A percentile compares a stretch with the other conserved stretches of the same genome.
phyloP scores from a whole-genome alignment of 139 green algal genomes.

The Coelastrella sp. region DNA sequence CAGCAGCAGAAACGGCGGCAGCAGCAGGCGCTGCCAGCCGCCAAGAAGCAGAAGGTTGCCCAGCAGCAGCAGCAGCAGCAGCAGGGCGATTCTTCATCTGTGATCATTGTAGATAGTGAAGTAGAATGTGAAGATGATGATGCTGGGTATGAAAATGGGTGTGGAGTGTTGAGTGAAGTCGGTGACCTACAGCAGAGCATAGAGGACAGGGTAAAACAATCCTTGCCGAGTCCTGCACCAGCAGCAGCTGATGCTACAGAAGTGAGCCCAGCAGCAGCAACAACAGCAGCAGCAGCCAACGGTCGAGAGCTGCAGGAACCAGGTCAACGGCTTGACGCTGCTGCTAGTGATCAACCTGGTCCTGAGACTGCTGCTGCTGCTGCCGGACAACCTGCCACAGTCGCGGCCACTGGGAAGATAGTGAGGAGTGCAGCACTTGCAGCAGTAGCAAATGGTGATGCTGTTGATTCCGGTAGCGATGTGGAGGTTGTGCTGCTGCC shows the following conservation, averaged over 20 bases:
- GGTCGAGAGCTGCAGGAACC: not conserved
- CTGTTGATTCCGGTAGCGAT: not conserved
- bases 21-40: slow-evolving; percentile 8
- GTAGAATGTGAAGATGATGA: not conserved
- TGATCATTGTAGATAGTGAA: not conserved
- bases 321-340: not conserved
- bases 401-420: not conserved
- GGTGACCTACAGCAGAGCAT: not conserved
- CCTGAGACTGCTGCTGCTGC: not conserved
- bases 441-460: not conserved
- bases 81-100: not conserved
- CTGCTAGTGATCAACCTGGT: not conserved
- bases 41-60: not conserved
- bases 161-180: not conserved
- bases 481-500: not conserved
- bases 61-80: not conserved
- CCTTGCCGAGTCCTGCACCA: not conserved
- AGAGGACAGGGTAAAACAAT: not conserved
- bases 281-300: slow-evolving; percentile 8
- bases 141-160: not conserved
- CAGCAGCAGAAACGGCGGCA: slow-evolving; percentile 17
- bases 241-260: not conserved
- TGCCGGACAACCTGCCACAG: not conserved
- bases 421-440: not conserved
- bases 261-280: not conserved